Conservation (phyloP, 805 yeast species). For the Clavispora santaluciae region DNA sequence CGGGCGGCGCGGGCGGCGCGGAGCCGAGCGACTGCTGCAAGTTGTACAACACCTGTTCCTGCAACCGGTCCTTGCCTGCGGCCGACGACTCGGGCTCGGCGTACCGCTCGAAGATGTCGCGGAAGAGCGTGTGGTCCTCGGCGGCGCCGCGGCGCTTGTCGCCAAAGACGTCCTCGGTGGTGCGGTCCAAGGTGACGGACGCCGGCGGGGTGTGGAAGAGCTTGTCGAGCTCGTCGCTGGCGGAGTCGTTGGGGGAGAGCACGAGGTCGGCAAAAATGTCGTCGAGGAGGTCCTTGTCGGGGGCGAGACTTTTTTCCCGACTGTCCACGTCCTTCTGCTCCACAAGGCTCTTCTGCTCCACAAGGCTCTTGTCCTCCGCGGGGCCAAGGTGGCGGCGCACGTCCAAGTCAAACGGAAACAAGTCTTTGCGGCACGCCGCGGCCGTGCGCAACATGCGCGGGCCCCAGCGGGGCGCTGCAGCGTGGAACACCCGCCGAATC, state of each 20-base stretch:
- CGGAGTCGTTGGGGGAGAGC: slow-evolving; percentile 1
- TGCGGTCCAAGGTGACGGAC: slow-evolving; percentile 3
- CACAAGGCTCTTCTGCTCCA: no score
- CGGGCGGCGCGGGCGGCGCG: not conserved
- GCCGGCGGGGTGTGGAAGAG: not conserved
- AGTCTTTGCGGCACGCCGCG: not conserved
- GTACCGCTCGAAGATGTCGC: slow-evolving; percentile 14
- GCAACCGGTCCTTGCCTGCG: slow-evolving; percentile 3
- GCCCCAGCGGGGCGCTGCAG: no score
- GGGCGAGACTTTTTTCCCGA: no score
- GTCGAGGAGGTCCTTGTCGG: slow-evolving; percentile 4
- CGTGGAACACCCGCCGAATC: not conserved
- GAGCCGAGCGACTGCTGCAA: slow-evolving; percentile 10
- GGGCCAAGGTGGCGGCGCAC: not conserved
- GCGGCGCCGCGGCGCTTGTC: slow-evolving; percentile 2
- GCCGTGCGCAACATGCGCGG: not conserved
- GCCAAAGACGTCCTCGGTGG: not conserved
- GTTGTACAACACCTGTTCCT: slow-evolving; percentile 10
- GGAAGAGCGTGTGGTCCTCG: slow-evolving; percentile 13
- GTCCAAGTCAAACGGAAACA: not conserved
- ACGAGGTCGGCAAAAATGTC: slow-evolving; percentile 8
- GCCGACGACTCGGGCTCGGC: slow-evolving; percentile 4
- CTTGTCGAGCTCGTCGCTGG: not conserved
- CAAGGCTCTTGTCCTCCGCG: no score
- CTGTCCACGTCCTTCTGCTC: no score